Evolutionary conservation across 1,284 basidiomycete species (phyloP), one percentile per base, ranked within the genome.

Genomic region (Quambalaria eucalypti): DNA sequence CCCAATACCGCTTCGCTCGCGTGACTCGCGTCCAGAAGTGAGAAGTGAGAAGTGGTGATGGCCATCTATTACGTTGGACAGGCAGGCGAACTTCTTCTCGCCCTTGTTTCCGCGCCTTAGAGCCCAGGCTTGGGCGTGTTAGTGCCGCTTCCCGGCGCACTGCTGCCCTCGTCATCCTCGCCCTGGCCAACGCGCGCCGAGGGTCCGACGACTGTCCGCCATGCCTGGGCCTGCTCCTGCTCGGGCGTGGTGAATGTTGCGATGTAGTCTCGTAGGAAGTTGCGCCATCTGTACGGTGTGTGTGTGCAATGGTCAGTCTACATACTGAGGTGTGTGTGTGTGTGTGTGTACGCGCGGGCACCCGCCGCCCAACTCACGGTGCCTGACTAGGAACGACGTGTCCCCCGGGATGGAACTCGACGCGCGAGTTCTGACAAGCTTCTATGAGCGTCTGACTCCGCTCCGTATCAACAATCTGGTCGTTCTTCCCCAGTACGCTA

Each of bases 351-450:
- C n/a, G n/a, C n/a, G n/a, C n/a, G n/a, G n/a, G n/a, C n/a, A n/a
- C n/a, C n/a, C n/a, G n/a, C 12, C 30, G 16, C 23, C 4, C 40
- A 4, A 52, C 19, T 23, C 25, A 29, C 44, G 52, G n/a, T n/a
- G 21, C 9, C 66, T 70, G 64, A 14, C 71, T 68, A 44, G 73
- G 73, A 2, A 71, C 44, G 25, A 65, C 64, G 55, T 75, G 73
- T 31, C 72, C 73, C 38, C 73, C 71, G n/a, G 67, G 65, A 57
- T 75, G 73, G 12, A 59, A 51, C 54, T 71, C 68, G 7, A 75
- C 63, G n/a, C 73, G 56, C 0, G 64, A 60, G 28, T 72, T 62
- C 26, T 53, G 54, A 49, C 63, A 66, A 2, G 52, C 57, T 12
- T 71, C 58, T 0, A 68, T 59, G 4, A 73, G 56, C 7, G 68